Base-by-base conservation (phyloP, 2,329 filamentous ascomycete genomes). In the Pseudogymnoascus sp. region DNA sequence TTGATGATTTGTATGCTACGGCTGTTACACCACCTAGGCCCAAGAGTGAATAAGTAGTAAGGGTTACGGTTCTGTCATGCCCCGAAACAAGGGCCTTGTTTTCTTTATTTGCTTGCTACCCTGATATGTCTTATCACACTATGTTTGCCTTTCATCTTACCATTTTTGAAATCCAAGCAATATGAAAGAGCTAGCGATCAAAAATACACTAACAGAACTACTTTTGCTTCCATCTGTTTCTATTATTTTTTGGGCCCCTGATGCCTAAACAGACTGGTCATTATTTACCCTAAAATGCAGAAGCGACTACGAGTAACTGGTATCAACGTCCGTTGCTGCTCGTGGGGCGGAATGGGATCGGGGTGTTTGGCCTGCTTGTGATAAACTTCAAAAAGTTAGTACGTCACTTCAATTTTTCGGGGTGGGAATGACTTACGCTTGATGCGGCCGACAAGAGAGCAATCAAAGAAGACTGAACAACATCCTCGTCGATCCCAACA, bases 401-500 rank as follows among this genome's bases (percentile, higher is more conserved):
- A 35, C 57, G 67, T 65, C 67, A 63, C 61, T 30, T 59, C 39
- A 11, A 59, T 33, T 65, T 60, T 60, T 64, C 20, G 47, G 25
- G 20, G 36, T 43, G 58, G 33, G 53, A 66, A 58, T 62, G 63
- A 82, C 88, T 83, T 79, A 95, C 91, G 70, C 89, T 93, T 73
- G 86, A 90, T 60, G 92, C 91, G 58, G 91, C 92, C 67, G 87
- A 89, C 72, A 96, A 78, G 67, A 96, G 79, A 62, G 92, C 92
- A 72, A 91, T 89, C 70, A 97, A 82, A 73, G 88, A 92, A 68
- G 90, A 91, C 74, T 95, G 90, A 18, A 95, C 90, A 63, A 95
- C 90, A 78, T 96, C 93, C 72, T 93, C 88, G 72, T 97, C 90
- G 68, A 97, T 90, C 35, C 90, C 91, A 6, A 96, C 88, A 67